Evolutionary conservation across 208 protist species (phyloP).

Genomic region (Wallacemonas collosoma): DNA sequence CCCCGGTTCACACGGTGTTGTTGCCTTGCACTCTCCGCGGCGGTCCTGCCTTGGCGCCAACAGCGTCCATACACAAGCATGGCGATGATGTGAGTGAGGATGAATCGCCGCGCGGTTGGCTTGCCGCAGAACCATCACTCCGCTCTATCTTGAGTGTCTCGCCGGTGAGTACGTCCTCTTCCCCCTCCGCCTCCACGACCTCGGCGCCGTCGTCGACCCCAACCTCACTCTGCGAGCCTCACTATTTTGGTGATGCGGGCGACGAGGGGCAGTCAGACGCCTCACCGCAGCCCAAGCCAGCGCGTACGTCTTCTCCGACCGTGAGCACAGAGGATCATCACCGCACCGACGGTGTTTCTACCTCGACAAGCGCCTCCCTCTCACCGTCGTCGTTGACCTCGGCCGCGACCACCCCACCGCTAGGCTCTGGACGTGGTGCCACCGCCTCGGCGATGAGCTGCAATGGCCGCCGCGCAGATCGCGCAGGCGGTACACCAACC

Average conservation of each 20-base stretch:
- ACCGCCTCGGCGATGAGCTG: too few relatives aligned
- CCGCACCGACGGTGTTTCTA: too few relatives aligned
- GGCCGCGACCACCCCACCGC: too few relatives aligned
- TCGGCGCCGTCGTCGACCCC: neutral
- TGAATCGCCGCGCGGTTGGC: neutral
- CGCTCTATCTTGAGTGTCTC: constrained; percentile 1
- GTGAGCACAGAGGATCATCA: too few relatives aligned
- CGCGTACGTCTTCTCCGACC: neutral
- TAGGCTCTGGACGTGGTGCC: too few relatives aligned
- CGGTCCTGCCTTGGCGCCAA: too few relatives aligned
- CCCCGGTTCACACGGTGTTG: too few relatives aligned
- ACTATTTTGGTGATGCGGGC: neutral
- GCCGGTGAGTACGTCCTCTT: constrained; percentile 9
- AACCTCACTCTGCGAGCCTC: neutral
- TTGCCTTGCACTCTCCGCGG: too few relatives aligned
- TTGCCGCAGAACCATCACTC: neutral
- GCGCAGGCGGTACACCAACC: neutral
- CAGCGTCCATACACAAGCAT: too few relatives aligned
- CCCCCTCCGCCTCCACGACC: constrained; percentile 2
- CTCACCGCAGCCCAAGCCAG: neutral
- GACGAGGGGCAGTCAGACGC: neutral
- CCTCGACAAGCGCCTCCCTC: too few relatives aligned
- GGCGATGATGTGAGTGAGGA: too few relatives aligned
- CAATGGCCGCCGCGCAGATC: neutral
- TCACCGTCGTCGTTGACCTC: too few relatives aligned